Conservation (phyloP, 768 basidiomycete genomes). For the Multifurca ochricompacta region DNA sequence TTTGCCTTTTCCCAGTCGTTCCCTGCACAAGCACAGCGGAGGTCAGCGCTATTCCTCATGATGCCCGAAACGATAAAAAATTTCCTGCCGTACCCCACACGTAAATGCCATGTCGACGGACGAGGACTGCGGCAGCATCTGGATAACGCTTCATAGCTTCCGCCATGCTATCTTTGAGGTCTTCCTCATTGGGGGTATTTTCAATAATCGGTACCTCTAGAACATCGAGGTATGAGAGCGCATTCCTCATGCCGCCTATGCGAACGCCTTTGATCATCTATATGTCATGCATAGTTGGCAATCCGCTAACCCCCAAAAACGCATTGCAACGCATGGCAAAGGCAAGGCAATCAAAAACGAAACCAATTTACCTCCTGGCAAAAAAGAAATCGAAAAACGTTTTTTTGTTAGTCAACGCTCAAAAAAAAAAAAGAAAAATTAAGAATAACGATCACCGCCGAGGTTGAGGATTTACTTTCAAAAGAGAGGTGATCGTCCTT, state of each 20-base stretch:
- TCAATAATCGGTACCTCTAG: slow-evolving; percentile 83
- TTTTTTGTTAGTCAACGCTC: no score
- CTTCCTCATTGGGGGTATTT: slow-evolving; percentile 87
- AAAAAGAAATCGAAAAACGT: no score
- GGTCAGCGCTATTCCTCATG: not conserved
- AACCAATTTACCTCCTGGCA: slow-evolving; percentile 10
- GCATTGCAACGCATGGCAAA: no score
- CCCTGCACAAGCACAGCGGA: slow-evolving; percentile 28
- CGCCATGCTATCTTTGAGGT: slow-evolving; percentile 82
- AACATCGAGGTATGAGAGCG: slow-evolving; percentile 79
- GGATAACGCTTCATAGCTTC: slow-evolving; percentile 76
- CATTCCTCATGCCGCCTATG: slow-evolving; percentile 62
- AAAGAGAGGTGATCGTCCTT: no score
- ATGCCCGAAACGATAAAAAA: slow-evolving; percentile 1
- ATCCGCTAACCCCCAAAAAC: no score
- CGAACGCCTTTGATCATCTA: slow-evolving; percentile 93
- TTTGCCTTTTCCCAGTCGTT: slow-evolving; percentile 83
- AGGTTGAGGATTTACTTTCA: no score
- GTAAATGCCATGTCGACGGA: slow-evolving; percentile 74
- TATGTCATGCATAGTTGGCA: no score
- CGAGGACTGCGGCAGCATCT: slow-evolving; percentile 69
- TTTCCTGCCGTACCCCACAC: slow-evolving; percentile 58
- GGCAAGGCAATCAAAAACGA: no score
- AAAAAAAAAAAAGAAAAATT: no score
- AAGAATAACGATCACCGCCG: no score